Base-by-base conservation (phyloP, 495 filamentous ascomycete species). In the Trichoderma asperelloides region DNA sequence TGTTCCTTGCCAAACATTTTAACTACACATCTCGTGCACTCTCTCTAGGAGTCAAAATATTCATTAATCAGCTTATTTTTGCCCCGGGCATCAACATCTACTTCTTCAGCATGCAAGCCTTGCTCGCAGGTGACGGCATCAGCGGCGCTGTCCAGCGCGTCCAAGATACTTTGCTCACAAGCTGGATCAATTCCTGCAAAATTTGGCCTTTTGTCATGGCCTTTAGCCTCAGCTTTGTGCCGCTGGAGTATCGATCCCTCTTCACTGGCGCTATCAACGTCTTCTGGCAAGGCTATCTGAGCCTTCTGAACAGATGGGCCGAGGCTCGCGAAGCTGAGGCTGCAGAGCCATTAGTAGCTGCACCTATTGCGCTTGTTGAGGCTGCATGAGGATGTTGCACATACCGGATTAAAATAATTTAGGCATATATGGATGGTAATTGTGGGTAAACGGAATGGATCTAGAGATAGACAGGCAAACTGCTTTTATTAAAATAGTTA, bases 201-300 rank as follows among this genome's bases (percentile, higher is more conserved):
- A 78, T 97, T 16, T 97, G 93, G 93, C 93, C 93, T 0, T 87
- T 87, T 2, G 92, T 97, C 30, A 95, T 89, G 4, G 92, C 92
- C 1, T 87, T 96, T 75, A 94, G 82, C 75, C 96, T 97, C 72
- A 89, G 91, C 64, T 94, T 91, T 72, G 80, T 97, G 21, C 86
- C 86, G 33, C 76, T 91, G 27, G 86, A 93, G 74, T 93, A 89
- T 73, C 82, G 93, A 63, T 89, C 85, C 65, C 79, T 97, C 11
- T 93, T 96, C 74, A 86, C 89, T 0, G 93, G 87, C 16, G 75
- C 85, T 16, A 83, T 93, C 71, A 92, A 91, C 2, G 88, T 96
- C 60, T 90, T 91, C 1, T 97, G 93, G 93, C 93, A 97, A 78
- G 91, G 89, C 3, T 97, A 97, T 81, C 72, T 97, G 69, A 89